Evolutionary conservation across 2,329 filamentous ascomycete species (phyloP), one percentile per base, ranked within the genome.

Genomic region (Zalaria obscura): DNA sequence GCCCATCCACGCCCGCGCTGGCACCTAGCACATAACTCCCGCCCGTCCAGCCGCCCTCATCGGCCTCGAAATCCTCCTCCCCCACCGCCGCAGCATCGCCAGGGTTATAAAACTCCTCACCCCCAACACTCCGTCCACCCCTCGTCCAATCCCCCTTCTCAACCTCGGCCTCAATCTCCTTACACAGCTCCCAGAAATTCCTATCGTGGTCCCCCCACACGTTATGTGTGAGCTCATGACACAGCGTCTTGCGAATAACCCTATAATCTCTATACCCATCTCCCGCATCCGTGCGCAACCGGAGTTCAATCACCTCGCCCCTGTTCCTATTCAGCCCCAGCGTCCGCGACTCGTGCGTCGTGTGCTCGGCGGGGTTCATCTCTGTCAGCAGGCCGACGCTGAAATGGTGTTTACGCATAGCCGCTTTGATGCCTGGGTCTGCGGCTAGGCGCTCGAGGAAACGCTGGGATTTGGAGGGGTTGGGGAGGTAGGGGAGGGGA

Each of bases 211-310:
- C 76, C 0, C 82, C 71, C 63, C 82, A 80, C 6, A 94, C 84
- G 53, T 94, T 95, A 61, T 98, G 91, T 49, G 88, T 81, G 11
- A 98, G 69, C 66, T 98, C 91, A 64, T 98, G 91, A 56, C 89
- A 96, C 8, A 98, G 68, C 36, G 91, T 96, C 51, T 83, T 84
- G 40, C 91, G 75, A 38, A 98, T 93, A 0, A 82, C 88, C 52
- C 81, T 80, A 64, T 96, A 98, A 57, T 95, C 86, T 32, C 91
- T 69, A 55, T 94, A 96, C 1, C 91, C 91, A 58, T 94, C 87
- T 57, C 91, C 86, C 3, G 83, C 84, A 63, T 98, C 91, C 1
- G 91, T 96, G n/a, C 91, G 70, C 31, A 98, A 64, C 0, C 91
- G 70, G 46, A 98, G 63, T 68, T 96, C 88, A 43, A 98, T 94